phyloP scores from a whole-genome alignment of 352 stramenopile species.

The Globisporangium iwayamae region DNA sequence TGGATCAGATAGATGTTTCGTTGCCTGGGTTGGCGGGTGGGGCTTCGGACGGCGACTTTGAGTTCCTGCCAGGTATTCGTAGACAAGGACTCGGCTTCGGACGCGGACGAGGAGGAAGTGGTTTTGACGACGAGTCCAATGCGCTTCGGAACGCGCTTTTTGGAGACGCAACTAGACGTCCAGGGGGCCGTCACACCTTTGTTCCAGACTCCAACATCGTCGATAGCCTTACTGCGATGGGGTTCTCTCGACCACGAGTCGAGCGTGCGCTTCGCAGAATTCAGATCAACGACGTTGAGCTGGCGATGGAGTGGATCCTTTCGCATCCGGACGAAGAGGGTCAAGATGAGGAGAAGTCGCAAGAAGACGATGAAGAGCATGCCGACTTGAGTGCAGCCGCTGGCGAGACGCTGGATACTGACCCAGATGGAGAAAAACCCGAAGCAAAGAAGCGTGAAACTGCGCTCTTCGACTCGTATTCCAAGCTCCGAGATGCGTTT shows the following conservation, averaged over 20 bases:
- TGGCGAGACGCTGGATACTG: background rate
- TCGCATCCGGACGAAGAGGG: conserved; percentile 82
- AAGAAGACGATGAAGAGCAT: conserved; percentile 26
- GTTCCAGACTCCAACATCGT: conserved; percentile 89
- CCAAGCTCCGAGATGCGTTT: conserved; percentile 48
- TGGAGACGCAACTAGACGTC: conserved; percentile 21
- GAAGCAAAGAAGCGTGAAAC: conserved; percentile 40
- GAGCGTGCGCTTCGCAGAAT: conserved; percentile 88
- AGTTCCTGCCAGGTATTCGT: conserved; percentile 23
- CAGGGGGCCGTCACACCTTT: conserved; percentile 60
- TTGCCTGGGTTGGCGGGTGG: background rate
- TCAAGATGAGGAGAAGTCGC: conserved; percentile 25
- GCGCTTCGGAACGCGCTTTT: conserved; percentile 52
- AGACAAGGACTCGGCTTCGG: conserved; percentile 35
- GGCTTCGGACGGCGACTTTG: conserved; percentile 26
- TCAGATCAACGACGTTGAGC: conserved; percentile 90
- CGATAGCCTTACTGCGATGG: conserved; percentile 93
- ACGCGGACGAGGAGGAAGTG: conserved; percentile 19
- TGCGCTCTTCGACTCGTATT: conserved; percentile 49
- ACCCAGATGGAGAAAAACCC: conserved; percentile 12
- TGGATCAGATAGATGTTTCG: conserved; percentile 38
- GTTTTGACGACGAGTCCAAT: conserved; percentile 40
- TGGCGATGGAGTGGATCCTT: conserved; percentile 97
- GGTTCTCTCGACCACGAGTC: conserved; percentile 89
- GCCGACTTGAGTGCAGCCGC: conserved; percentile 4